phyloP scores from a whole-genome alignment of 139 green algal genomes.

The Picochlorum costavermella region DNA sequence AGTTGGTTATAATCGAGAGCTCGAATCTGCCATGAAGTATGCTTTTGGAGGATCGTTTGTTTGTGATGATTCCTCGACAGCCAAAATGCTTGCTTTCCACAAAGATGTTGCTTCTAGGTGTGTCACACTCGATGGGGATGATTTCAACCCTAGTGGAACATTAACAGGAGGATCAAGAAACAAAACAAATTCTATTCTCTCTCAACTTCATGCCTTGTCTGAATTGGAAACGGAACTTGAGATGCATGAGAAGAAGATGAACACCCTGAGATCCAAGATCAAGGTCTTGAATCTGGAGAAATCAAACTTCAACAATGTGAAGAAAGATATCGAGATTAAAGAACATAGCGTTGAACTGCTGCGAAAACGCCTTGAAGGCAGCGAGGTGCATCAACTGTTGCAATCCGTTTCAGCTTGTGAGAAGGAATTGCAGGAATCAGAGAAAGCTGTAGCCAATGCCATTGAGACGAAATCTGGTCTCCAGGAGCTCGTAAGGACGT shows the following conservation, averaged over 20 bases:
- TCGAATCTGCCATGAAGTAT: constrained; percentile 86
- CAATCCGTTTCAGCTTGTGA: constrained; percentile 47
- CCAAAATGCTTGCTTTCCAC: constrained; percentile 85
- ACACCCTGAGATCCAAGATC: constrained; percentile 28
- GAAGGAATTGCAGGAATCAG: constrained; percentile 40
- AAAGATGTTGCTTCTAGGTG: constrained; percentile 75
- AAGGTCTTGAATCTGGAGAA: constrained; percentile 27
- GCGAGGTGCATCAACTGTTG: constrained; percentile 58
- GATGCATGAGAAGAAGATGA: constrained; percentile 20
- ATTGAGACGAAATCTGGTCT: constrained; percentile 47
- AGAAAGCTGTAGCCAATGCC: constrained; percentile 39
- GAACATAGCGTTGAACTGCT: constrained; percentile 62
- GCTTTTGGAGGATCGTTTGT: constrained; percentile 89
- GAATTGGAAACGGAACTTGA: constrained; percentile 46
- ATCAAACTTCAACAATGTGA: constrained; percentile 47
- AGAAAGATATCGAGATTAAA: constrained; percentile 68
- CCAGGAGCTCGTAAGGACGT: constrained; percentile 46
- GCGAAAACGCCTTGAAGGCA: constrained; percentile 51
- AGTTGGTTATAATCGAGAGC: constrained; percentile 55
- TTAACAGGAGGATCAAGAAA: constrained; percentile 74
- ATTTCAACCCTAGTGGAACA: constrained; percentile 86
- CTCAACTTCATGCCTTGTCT: constrained; percentile 58
- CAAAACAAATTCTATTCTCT: constrained; percentile 13
- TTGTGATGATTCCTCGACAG: constrained; percentile 82
- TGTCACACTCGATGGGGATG: constrained; percentile 92